phyloP scores from a whole-genome alignment of 768 basidiomycete species.

The Boletus barrowsii region DNA sequence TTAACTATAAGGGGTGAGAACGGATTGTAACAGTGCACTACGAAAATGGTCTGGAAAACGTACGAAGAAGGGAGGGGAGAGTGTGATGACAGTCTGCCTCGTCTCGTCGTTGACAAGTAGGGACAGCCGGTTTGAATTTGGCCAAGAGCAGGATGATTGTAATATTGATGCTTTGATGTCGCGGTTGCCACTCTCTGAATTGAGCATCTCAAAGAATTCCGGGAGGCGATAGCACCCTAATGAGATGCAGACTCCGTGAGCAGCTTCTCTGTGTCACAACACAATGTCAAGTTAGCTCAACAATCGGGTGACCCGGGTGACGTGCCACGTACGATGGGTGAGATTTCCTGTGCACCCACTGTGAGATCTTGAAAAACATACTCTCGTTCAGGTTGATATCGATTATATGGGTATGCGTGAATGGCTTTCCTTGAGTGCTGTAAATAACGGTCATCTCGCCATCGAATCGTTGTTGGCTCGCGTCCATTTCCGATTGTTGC shows the following conservation, averaged over 20 bases:
- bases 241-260: slow-evolving; percentile 41
- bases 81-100: slow-evolving; percentile 13
- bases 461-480: slow-evolving; percentile 9
- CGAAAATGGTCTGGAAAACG: slow-evolving; percentile 26
- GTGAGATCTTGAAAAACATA: slow-evolving; percentile 25
- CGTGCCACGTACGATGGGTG: slow-evolving; percentile 30
- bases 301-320: neutral
- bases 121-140: slow-evolving; percentile 26
- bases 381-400: slow-evolving; percentile 30
- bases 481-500: neutral
- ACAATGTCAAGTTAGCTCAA: neutral
- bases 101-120: slow-evolving; percentile 8
- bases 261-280: slow-evolving; percentile 29
- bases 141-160: slow-evolving; percentile 42
- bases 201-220: slow-evolving; percentile 19
- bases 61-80: slow-evolving; percentile 33
- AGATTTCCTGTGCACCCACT: slow-evolving; percentile 37
- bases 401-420: slow-evolving; percentile 18
- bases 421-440: slow-evolving; percentile 16
- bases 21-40: neutral
- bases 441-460: slow-evolving; percentile 20
- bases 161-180: slow-evolving; percentile 22
- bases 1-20: slow-evolving; percentile 33
- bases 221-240: slow-evolving; percentile 42
- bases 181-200: slow-evolving; percentile 10